These are phyloP conservation scores for Pyrus bretschneideri DNA, from an alignment of 306 rosid genomes.

Conservation along the genomic window DNA sequence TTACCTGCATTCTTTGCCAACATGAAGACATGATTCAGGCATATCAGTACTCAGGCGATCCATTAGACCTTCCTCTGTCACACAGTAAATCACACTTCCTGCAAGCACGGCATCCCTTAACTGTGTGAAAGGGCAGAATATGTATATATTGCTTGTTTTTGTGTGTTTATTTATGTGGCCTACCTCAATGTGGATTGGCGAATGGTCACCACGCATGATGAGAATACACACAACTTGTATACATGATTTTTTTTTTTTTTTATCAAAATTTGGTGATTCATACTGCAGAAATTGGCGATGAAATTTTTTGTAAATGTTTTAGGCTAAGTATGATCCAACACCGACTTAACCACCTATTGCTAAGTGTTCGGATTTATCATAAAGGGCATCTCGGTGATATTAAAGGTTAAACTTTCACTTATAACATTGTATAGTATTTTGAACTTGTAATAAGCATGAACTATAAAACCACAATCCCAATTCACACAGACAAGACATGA, in stretches of 20 bases:
- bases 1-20: conserved; percentile 63
- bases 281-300: too few relatives aligned
- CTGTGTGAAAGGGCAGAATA: neutral
- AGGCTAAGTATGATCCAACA: too few relatives aligned
- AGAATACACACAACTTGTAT: neutral
- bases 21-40: conserved; percentile 59
- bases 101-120: conserved; percentile 4
- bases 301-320: too few relatives aligned
- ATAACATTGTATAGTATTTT: too few relatives aligned
- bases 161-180: neutral
- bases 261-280: too few relatives aligned
- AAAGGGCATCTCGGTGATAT: too few relatives aligned
- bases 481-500: neutral
- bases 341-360: too few relatives aligned
- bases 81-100: conserved; percentile 38
- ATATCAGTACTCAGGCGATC: conserved; percentile 53
- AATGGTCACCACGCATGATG: neutral
- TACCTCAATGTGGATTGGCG: neutral
- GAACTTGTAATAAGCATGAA: too few relatives aligned
- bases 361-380: too few relatives aligned
- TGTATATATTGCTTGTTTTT: neutral
- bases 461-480: neutral
- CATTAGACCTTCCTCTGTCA: conserved; percentile 59
- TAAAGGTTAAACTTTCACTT: too few relatives aligned
- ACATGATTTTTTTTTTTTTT: too few relatives aligned